Conservation (phyloP, 345 rosid species). For the Pugionium dolabratum region DNA sequence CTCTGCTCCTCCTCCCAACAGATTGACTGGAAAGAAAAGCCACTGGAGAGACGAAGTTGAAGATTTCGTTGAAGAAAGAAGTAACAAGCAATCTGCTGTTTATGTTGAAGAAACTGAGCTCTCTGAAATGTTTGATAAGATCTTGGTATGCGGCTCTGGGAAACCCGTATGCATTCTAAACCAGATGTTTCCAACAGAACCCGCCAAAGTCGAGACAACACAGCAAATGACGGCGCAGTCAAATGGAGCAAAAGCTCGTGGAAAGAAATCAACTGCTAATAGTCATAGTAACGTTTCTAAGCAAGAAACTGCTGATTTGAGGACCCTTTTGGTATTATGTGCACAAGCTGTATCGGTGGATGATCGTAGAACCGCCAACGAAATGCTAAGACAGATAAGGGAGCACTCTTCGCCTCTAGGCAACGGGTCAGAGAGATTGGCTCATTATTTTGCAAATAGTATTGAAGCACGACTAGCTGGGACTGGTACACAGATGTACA, state of each 20-base stretch:
- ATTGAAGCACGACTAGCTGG: conserved; percentile 81
- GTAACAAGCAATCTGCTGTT: conserved; percentile 57
- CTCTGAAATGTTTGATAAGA: conserved; percentile 70
- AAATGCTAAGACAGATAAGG: conserved; percentile 69
- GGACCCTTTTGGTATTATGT: conserved; percentile 67
- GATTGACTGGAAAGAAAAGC: conserved; percentile 56
- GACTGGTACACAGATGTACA: conserved; percentile 54
- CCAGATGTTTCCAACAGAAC: conserved; percentile 32
- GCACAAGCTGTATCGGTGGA: conserved; percentile 76
- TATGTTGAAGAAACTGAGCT: conserved; percentile 49
- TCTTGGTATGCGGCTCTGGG: conserved; percentile 41
- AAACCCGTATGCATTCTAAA: conserved; percentile 11
- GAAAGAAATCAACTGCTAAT: conserved; percentile 42
- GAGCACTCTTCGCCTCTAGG: conserved; percentile 69
- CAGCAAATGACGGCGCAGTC: conserved; percentile 39
- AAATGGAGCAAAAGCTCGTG: conserved; percentile 46
- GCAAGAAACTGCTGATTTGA: conserved; percentile 65
- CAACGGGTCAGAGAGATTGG: conserved; percentile 71
- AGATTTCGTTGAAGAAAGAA: conserved; percentile 54
- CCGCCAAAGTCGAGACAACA: conserved; percentile 16
- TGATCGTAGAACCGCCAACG: conserved; percentile 66
- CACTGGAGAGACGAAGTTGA: conserved; percentile 50
- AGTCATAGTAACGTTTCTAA: conserved; percentile 23
- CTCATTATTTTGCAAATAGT: conserved; percentile 74
- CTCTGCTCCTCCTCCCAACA: conserved; percentile 27